Percentiles rank a stretch among this genome's conserved stretches.
phyloP scores from a whole-genome alignment of 352 stramenopile species.

The Phytopythium cucurbitacearum region DNA sequence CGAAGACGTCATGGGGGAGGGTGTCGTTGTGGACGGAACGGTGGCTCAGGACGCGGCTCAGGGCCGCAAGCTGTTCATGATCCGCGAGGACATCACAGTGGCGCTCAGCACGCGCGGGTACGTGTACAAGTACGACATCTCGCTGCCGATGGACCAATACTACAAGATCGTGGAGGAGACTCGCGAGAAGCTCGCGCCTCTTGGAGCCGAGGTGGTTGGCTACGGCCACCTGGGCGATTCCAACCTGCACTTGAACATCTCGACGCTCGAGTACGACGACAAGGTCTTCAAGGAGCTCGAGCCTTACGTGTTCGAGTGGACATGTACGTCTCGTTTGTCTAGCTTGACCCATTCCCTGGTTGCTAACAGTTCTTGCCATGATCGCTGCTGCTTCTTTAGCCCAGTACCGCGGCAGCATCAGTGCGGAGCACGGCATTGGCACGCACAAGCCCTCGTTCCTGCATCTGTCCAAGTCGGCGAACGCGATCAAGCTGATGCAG shows the following conservation, averaged over 20 bases:
- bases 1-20: constrained; percentile 63
- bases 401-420: constrained; percentile 92
- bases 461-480: constrained; percentile 75
- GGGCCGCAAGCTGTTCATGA: constrained; percentile 89
- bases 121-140: constrained; percentile 98
- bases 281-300: constrained; percentile 61
- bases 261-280: constrained; percentile 62
- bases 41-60: constrained; percentile 92
- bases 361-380: background rate
- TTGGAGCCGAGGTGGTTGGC: constrained; percentile 64
- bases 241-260: constrained; percentile 97
- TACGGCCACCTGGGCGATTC: constrained; percentile 96
- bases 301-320: constrained; percentile 83
- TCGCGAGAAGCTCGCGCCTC: constrained; percentile 34
- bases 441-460: constrained; percentile 92
- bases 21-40: constrained; percentile 86
- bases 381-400: constrained; percentile 14
- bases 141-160: constrained; percentile 90
- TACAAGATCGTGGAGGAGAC: constrained; percentile 88
- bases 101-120: constrained; percentile 82
- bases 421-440: constrained; percentile 96
- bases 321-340: constrained; percentile 25
- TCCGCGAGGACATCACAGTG: constrained; percentile 94
- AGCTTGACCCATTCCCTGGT: background rate
- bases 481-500: constrained; percentile 89